A percentile compares a stretch with the other conserved stretches of the same genome.
These are phyloP conservation scores for Yarrowia keelungensis DNA, from an alignment of 805 yeast species.

Conservation along the genomic window DNA sequence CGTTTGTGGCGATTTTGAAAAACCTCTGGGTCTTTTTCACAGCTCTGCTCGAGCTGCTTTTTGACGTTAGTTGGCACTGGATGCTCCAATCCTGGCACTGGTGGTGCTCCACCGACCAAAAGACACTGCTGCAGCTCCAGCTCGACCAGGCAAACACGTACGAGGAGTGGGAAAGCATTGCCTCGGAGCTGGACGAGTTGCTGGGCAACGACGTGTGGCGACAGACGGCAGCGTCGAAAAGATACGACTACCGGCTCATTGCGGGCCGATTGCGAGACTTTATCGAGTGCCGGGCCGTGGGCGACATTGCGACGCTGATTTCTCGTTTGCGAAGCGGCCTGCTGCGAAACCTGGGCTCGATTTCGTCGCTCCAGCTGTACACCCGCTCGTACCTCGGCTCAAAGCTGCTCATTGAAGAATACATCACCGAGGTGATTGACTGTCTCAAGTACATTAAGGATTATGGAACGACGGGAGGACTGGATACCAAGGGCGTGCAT, in stretches of 20 bases:
- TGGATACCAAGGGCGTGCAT: constrained; percentile 30
- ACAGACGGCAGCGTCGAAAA: constrained; percentile 77
- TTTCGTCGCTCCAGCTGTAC: constrained; percentile 77
- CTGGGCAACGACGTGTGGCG: constrained; percentile 59
- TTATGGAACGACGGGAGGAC: constrained; percentile 39
- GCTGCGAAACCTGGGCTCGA: constrained; percentile 89
- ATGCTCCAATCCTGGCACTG: constrained; percentile 40
- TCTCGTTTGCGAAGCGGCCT: constrained; percentile 81
- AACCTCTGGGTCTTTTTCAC: constrained; percentile 37
- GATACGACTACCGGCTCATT: constrained; percentile 84
- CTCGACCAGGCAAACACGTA: constrained; percentile 59
- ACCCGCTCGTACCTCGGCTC: constrained; percentile 88
- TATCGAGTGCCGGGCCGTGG: constrained; percentile 63
- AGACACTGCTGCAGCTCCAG: constrained; percentile 42
- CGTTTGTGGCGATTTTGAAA: constrained; percentile 23
- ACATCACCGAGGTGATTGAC: constrained; percentile 74
- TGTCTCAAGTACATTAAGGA: constrained; percentile 69
- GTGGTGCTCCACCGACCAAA: constrained; percentile 44
- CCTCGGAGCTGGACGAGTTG: constrained; percentile 55
- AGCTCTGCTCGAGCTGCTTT: constrained; percentile 36
- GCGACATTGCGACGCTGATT: constrained; percentile 65
- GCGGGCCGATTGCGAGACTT: constrained; percentile 72
- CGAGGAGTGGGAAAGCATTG: constrained; percentile 68
- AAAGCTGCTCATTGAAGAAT: constrained; percentile 84
- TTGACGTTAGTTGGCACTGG: constrained; percentile 40